Base-by-base conservation (phyloP, 2,329 filamentous ascomycete genomes). In the Fusarium drepaniforme region DNA sequence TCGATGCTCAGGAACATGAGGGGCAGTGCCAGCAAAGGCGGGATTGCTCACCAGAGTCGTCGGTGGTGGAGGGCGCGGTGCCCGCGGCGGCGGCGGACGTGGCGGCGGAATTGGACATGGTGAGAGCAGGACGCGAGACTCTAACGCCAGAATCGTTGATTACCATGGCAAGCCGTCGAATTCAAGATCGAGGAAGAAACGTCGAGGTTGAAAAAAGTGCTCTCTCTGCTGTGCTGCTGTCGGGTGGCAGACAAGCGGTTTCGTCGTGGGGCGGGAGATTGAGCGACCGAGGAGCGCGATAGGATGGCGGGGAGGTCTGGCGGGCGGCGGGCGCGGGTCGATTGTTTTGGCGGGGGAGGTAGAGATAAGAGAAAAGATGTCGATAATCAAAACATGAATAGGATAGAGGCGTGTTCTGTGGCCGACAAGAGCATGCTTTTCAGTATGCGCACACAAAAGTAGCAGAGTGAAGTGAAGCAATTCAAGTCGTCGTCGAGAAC, bases 31-130 rank as follows among this genome's bases (percentile, higher is more conserved):
- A 64, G 73, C 72, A 75, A 77, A 73, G 73, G 72, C 73, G 72
- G 75, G 74, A 74, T 72, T 71, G 79, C 83, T 84, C 83, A 85
- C 84, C 84, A 83, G 82, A 82, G 72, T 85, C 83, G 71, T 85
- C 83, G 72, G 82, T 72, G 72, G 73, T 77, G 72, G 73, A 71
- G 58, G 81, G 71, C 66, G 77, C 75, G 61, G 77, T 73, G 72
- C 70, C 80, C 62, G 74, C 78, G 71, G 79, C 79, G 61, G 80
- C 77, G 74, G 74, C 79, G 65, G 81, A 74, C 40, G 80, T 70
- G 46, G 82, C 71, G 62, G 82, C 70, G 63, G 81, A 71, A 77
- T 82, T 83, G 72, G 84, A 82, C 84, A 85, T 83, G 77, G 73
- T 80, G 65, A 79, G 81, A 64, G 83, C 75, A 64, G 79, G 79